A percentile compares a stretch with the other conserved stretches of the same genome.
Evolutionary conservation across 768 basidiomycete genomes (phyloP).

Genomic region (Lactarius evosmus): DNA sequence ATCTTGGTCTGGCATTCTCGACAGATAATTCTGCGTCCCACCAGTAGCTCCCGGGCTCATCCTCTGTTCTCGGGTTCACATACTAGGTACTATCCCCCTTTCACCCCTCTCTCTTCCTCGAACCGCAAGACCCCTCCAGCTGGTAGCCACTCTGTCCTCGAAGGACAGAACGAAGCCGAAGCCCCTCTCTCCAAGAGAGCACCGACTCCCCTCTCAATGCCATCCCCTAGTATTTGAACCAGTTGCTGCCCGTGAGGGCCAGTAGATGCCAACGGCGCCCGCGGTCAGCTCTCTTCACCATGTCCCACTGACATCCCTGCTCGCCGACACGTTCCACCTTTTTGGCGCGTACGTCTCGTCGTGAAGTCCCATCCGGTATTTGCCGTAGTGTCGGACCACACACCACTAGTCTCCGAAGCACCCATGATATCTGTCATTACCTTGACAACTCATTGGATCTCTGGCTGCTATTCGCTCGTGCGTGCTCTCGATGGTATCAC

Average conservation of each 20-base stretch:
- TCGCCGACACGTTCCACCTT: constrained; percentile 40
- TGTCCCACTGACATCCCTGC: too few species aligned
- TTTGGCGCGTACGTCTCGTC: constrained; percentile 49
- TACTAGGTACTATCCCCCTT: too few species aligned
- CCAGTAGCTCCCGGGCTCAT: too few species aligned
- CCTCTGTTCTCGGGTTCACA: too few species aligned
- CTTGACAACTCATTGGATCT: constrained; percentile 47
- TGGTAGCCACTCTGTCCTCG: background rate
- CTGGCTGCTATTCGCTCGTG: constrained; percentile 63
- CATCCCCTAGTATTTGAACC: constrained; percentile 40
- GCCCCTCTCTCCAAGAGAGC: background rate
- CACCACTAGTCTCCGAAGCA: constrained; percentile 54
- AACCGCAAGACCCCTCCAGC: too few species aligned
- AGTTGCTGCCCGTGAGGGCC: constrained; percentile 52
- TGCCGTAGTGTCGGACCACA: constrained; percentile 40
- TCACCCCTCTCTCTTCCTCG: too few species aligned
- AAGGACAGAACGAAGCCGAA: background rate
- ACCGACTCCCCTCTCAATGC: constrained; percentile 36
- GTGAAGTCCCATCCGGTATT: constrained; percentile 61
- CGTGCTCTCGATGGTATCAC: constrained; percentile 82
- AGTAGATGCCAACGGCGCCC: constrained; percentile 55
- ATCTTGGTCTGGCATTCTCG: too few species aligned
- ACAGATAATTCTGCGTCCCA: too few species aligned
- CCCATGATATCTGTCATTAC: constrained; percentile 43
- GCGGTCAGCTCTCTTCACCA: constrained; percentile 46